Evolutionary conservation across 1,284 basidiomycete genomes (phyloP), one percentile per base, ranked within the genome.

Genomic region (Pterulicium gracile): DNA sequence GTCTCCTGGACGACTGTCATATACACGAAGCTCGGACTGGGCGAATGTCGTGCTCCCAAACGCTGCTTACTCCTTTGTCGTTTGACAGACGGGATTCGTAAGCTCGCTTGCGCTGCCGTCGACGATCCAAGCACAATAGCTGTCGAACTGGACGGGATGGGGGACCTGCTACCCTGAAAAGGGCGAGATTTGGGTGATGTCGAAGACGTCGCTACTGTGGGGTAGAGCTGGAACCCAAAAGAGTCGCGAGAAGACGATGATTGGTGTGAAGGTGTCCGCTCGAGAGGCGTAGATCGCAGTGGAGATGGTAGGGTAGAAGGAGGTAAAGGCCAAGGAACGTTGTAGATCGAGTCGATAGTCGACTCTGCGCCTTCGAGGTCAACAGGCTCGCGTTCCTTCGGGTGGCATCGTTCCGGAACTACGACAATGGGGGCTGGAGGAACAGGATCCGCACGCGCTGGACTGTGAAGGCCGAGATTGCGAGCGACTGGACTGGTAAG

Each of bases 1-100:
- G 61, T 65, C 54, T 69, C 65, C 48, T 62, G 61, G 45, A 65
- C 61, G 41, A 69, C 63, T 3, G 64, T 66, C 66, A 68, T 64
- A 51, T 63, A 64, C 40, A 69, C 58, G 21, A 51, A 60, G 3
- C 52, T 47, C 47, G 51, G 18, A 19, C 15, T 7, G 36, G 36
- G 36, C 36, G 36, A 39, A 39, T 10, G 34, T 23, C 15, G 12
- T 32, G 19, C 24, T 17, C 12, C 42, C 39, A 23, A 18, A 27
- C 27, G 49, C 45, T 47, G 52, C 49, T 15, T 55, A 43, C 19
- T 47, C 46, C 39, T 47, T 49, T 40, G 59, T 47, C 4, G 44
- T 40, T n/a, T 49, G 46, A 2, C 47, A 48, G n/a, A 47, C 41
- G 36, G 36, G 19, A 39, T 17, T 7, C 36, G 5, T 39, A 39